A percentile compares a stretch with the other conserved stretches of the same genome.
Conservation (phyloP, 495 filamentous ascomycete genomes). For the Penicillium lividum region DNA sequence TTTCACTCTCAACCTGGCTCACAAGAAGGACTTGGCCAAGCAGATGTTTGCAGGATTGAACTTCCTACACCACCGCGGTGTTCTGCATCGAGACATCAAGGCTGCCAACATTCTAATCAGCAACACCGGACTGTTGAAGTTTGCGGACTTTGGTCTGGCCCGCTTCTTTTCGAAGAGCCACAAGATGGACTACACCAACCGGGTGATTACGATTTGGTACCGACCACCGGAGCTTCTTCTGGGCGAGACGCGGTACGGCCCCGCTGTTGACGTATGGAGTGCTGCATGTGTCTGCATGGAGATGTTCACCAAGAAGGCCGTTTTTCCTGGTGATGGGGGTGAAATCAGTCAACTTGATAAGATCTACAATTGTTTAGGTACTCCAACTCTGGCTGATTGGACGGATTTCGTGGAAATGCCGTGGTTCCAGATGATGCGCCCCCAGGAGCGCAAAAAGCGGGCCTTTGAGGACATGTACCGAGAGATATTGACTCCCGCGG, state of each 20-base stretch:
- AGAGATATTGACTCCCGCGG: slow-evolving; percentile 67
- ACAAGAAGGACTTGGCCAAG: slow-evolving; percentile 91
- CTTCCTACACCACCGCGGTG: slow-evolving; percentile 90
- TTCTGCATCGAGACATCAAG: slow-evolving; percentile 94
- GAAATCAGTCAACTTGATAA: slow-evolving; percentile 97
- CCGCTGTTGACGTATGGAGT: slow-evolving; percentile 96
- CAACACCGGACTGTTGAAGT: slow-evolving; percentile 82
- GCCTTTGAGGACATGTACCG: slow-evolving; percentile 84
- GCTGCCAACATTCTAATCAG: slow-evolving; percentile 94
- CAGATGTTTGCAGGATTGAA: slow-evolving; percentile 94
- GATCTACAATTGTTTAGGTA: slow-evolving; percentile 90
- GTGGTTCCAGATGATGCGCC: slow-evolving; percentile 91
- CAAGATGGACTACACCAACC: slow-evolving; percentile 96
- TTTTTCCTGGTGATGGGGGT: slow-evolving; percentile 91
- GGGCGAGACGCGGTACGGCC: slow-evolving; percentile 92
- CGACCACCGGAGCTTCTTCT: slow-evolving; percentile 88
- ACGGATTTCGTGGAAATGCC: slow-evolving; percentile 85
- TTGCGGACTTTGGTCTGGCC: slow-evolving; percentile 96
- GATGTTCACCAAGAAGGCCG: slow-evolving; percentile 92
- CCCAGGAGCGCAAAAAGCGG: slow-evolving; percentile 68
- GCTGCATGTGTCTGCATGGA: slow-evolving; percentile 96
- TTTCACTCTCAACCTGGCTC: slow-evolving; percentile 78
- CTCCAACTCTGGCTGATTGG: slow-evolving; percentile 82
- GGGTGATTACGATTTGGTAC: slow-evolving; percentile 97
- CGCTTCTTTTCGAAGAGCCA: slow-evolving; percentile 92